A percentile compares a stretch with the other conserved stretches of the same genome.
Evolutionary conservation across 805 yeast species (phyloP).

Genomic region (Candida maesae): DNA sequence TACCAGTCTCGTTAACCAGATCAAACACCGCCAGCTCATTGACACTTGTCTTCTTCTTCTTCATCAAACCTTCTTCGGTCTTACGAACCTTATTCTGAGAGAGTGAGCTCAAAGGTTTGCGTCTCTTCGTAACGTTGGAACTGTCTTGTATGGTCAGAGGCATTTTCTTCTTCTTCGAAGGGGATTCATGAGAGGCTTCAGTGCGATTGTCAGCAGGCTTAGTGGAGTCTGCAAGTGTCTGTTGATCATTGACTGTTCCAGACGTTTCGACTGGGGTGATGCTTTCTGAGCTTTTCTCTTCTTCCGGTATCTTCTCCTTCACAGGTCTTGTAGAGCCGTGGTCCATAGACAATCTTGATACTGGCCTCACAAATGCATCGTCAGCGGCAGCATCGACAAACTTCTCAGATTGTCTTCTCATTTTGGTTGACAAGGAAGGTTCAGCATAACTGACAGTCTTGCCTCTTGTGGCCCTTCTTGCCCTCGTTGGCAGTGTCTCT

Average conservation of each 20-base stretch:
- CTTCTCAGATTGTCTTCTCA: slow-evolving; percentile 61
- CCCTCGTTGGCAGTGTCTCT: slow-evolving; percentile 27
- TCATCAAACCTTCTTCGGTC: slow-evolving; percentile 5
- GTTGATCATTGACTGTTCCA: too few relatives aligned
- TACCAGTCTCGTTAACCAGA: slow-evolving; percentile 27
- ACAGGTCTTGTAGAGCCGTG: too few relatives aligned
- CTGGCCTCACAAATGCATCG: slow-evolving; percentile 12
- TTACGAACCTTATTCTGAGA: slow-evolving; percentile 20
- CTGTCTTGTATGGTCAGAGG: slow-evolving; percentile 22
- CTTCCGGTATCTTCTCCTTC: too few relatives aligned
- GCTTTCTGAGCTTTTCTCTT: too few relatives aligned
- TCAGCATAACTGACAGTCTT: slow-evolving; percentile 61
- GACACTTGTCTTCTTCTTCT: slow-evolving; percentile 3
- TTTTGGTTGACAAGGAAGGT: slow-evolving; percentile 63
- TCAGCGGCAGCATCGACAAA: slow-evolving; percentile 55
- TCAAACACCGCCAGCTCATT: slow-evolving; percentile 28
- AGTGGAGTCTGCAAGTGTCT: too few relatives aligned
- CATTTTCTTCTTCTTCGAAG: slow-evolving; percentile 5
- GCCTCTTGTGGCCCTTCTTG: slow-evolving; percentile 44
- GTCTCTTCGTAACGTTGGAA: slow-evolving; percentile 26
- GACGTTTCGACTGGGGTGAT: too few relatives aligned
- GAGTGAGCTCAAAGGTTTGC: slow-evolving; percentile 22
- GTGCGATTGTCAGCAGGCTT: slow-evolving; percentile 9
- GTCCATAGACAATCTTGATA: neutral
- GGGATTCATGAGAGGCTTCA: slow-evolving; percentile 14